These are phyloP conservation scores for Thymus quinquecostatus DNA, from an alignment of 257 asterid species.

Conservation along the genomic window DNA sequence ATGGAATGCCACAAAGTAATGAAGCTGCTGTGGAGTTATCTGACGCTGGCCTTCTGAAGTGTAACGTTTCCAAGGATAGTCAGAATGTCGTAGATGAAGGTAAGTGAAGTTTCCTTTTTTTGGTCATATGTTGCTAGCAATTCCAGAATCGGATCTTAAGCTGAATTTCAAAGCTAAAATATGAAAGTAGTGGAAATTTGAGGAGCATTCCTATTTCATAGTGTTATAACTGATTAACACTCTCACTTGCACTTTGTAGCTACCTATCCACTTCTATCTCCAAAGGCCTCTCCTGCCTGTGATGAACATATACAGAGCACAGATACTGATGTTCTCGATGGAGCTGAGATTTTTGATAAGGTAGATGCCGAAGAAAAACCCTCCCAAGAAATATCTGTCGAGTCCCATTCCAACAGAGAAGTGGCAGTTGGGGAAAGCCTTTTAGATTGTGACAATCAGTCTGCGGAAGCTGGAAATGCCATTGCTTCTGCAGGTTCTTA, in stretches of 20 bases:
- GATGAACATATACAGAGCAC: slow-evolving; percentile 20
- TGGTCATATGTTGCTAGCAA: neutral
- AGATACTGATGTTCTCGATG: slow-evolving; percentile 24
- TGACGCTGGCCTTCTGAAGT: slow-evolving; percentile 25
- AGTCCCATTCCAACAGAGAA: slow-evolving; percentile 14
- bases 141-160: no score
- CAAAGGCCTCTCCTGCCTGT: slow-evolving; percentile 27
- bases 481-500: slow-evolving; percentile 37
- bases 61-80: slow-evolving; percentile 6
- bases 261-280: slow-evolving; percentile 19
- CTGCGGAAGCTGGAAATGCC: slow-evolving; percentile 15
- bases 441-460: slow-evolving; percentile 10
- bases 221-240: slow-evolving; percentile 1
- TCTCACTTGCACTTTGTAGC: slow-evolving; percentile 24
- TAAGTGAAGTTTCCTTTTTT: slow-evolving; percentile 13
- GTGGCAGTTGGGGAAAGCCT: neutral
- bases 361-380: slow-evolving; percentile 20
- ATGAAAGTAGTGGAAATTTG: neutral
- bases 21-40: slow-evolving; percentile 28
- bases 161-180: no score
- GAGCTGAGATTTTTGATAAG: slow-evolving; percentile 25
- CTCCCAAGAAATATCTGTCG: slow-evolving; percentile 23
- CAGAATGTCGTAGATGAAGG: slow-evolving; percentile 24
- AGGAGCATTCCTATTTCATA: neutral
- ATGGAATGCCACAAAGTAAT: slow-evolving; percentile 19